Evolutionary conservation across 306 rosid species (phyloP).

Genomic region (Erythrophleum fordii): DNA sequence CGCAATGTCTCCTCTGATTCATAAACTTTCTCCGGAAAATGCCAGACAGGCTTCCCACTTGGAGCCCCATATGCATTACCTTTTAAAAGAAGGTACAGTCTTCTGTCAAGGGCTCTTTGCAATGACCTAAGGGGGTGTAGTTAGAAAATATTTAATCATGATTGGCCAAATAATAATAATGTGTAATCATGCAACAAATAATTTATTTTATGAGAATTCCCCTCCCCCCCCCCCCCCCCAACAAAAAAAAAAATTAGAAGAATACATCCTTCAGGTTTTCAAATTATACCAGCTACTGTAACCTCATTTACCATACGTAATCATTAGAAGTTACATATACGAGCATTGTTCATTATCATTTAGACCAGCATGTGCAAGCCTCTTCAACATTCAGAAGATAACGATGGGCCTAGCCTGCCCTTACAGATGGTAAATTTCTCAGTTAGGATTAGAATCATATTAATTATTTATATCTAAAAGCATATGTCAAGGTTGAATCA

Average conservation of each 20-base stretch:
- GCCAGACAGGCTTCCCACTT: conserved; percentile 73
- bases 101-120: conserved; percentile 89
- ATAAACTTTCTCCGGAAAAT: conserved; percentile 83
- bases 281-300: conserved; percentile 9
- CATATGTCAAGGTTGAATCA: conserved; percentile 9
- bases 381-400: not conserved
- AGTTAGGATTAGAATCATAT: not conserved
- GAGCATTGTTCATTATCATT: not conserved
- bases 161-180: not conserved
- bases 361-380: not conserved
- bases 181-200: not conserved
- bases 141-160: conserved; percentile 16
- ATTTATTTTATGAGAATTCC: not conserved
- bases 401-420: conserved; percentile 23
- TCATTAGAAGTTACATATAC: not conserved
- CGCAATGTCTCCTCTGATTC: conserved; percentile 82
- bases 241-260: too few relatives aligned
- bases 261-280: not conserved
- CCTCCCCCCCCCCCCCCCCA: too few relatives aligned
- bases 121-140: conserved; percentile 64
- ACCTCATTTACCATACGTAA: not conserved
- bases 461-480: not conserved
- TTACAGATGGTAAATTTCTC: not conserved
- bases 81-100: conserved; percentile 79
- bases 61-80: conserved; percentile 63